Conservation (phyloP, 192 early-diverging fungal genomes). For the Phycomyces blakesleeanus region DNA sequence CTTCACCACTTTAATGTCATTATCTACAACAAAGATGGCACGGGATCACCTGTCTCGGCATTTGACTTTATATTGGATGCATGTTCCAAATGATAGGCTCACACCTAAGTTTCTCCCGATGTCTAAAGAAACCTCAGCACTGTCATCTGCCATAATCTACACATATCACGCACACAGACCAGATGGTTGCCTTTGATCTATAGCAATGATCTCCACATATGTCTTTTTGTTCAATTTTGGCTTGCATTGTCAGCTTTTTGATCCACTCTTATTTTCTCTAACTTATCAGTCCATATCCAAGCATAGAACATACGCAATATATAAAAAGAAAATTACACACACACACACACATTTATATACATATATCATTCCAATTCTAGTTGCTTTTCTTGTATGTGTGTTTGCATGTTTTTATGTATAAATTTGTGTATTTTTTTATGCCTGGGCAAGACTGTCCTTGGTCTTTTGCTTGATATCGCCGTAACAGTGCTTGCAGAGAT, state of each 20-base stretch:
- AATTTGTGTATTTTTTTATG: background rate
- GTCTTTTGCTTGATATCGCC: conserved; percentile 51
- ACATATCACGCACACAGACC: too few species aligned
- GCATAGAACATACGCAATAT: background rate
- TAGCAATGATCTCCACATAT: background rate
- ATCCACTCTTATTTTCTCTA: background rate
- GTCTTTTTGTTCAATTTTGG: background rate
- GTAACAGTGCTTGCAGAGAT: conserved; percentile 77
- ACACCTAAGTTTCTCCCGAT: too few species aligned
- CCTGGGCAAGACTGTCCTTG: conserved; percentile 8
- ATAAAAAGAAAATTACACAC: background rate
- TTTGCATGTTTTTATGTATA: background rate
- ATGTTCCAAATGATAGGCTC: too few species aligned
- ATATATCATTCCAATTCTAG: background rate
- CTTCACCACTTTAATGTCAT: too few species aligned
- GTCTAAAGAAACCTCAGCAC: too few species aligned
- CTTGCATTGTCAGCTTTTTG: background rate
- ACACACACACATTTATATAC: background rate
- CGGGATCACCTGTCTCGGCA: too few species aligned
- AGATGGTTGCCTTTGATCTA: background rate
- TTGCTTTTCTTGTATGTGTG: background rate
- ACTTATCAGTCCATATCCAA: background rate
- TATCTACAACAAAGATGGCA: too few species aligned
- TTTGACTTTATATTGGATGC: too few species aligned
- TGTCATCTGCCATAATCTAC: too few species aligned